Evolutionary conservation across 2,329 filamentous ascomycete genomes (phyloP).

Genomic region (Lizonia empirigonia): DNA sequence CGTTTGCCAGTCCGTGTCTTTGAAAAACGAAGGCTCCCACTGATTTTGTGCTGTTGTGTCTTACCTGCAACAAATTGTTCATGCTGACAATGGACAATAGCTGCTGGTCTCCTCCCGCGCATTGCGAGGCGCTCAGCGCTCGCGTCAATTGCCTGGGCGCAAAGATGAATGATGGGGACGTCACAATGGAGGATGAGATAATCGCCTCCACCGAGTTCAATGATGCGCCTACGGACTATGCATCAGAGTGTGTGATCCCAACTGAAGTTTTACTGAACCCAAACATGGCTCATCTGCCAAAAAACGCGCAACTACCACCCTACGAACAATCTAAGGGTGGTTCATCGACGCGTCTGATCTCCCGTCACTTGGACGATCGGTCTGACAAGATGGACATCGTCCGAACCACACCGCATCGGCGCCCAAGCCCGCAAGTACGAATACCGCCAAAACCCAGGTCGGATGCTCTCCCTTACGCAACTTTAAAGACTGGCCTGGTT

Average conservation of each 20-base stretch:
- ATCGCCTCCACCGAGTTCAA: constrained; percentile 45
- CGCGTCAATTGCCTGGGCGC: constrained; percentile 11
- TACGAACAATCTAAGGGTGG: constrained; percentile 27
- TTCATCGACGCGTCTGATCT: constrained; percentile 12
- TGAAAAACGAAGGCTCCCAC: too few relatives aligned
- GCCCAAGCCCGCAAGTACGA: constrained; percentile 33
- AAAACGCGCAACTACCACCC: constrained; percentile 36
- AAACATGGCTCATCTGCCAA: constrained; percentile 20
- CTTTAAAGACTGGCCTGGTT: constrained; percentile 53
- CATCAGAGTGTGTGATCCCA: constrained; percentile 36
- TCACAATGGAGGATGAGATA: constrained; percentile 39
- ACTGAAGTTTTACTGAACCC: constrained; percentile 33
- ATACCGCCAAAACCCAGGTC: constrained; percentile 45
- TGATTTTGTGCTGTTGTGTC: not conserved
- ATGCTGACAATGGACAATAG: constrained; percentile 11
- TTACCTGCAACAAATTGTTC: not conserved
- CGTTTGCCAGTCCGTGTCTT: not conserved
- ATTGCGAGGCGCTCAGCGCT: constrained; percentile 27
- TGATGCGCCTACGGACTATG: constrained; percentile 21
- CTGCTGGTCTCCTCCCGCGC: constrained; percentile 13
- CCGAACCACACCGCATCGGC: constrained; percentile 18
- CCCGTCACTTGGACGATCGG: constrained; percentile 10
- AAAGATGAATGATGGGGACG: constrained; percentile 39
- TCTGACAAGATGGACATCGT: constrained; percentile 35
- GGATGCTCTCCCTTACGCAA: constrained; percentile 38